Evolutionary conservation across 225 moss, liverwort and hornwort species (phyloP), one percentile per base, ranked within the genome.

Genomic region (Thuidium tamariscinum): DNA sequence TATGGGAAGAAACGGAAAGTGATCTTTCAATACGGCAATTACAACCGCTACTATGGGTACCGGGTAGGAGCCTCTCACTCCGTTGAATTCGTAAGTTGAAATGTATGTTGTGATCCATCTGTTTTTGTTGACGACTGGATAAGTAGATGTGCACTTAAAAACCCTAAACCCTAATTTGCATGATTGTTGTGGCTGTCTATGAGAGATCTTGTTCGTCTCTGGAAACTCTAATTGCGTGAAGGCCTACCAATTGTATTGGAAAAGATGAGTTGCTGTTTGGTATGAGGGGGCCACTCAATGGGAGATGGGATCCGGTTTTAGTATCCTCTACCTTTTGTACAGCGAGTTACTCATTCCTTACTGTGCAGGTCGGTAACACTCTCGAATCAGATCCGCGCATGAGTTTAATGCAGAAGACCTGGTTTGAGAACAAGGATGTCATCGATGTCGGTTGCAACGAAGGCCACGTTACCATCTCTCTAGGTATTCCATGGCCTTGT

Each of bases 371-470:
- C 57, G 95, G 91, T 37, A 92, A 75, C 83, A 89, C 91, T 48
- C 65, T 91, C 21, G 92, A 94, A 60, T 92, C 88, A 88, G 99
- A 99, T 90, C 99, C 99, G 21, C 94, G 99, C 86, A 87, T 99
- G 88, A 93, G 61, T 84, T 71, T 87, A 37, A 94, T 99, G 90
- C 88, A 82, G 83, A 90, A 79, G 77, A 91, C 84, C 30, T 97
- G 99, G 99, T 99, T 99, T 72, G 92, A 95, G 81, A 89, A 95
- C 75, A 97, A 93, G 90, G 94, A 95, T 88, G 96, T 97, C 72
- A 88, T 99, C 49, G 99, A 99, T 70, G 74, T 99, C 41, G 98
- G 97, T 82, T 99, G 98, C 90, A 99, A 99, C 74, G 96, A 94
- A 87, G 98, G 98, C 48, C 90, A 92, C 73, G 83, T 98, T 69